phyloP scores from a whole-genome alignment of 805 yeast genomes.

The Zygosaccharomyces bailii region DNA sequence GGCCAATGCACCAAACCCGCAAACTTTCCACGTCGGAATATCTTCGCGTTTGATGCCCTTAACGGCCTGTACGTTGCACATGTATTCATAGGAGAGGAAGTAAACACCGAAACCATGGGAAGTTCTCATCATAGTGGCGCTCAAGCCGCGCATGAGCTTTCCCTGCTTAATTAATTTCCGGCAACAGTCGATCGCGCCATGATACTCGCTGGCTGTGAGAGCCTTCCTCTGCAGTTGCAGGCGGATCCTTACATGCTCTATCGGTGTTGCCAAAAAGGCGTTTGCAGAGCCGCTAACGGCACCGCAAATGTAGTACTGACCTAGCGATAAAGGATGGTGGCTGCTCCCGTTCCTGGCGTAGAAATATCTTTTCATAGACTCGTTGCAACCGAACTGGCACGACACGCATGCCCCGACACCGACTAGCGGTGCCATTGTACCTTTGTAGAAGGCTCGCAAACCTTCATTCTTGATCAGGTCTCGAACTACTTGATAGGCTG shows the following conservation, averaged over 20 bases:
- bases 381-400: constrained; percentile 92
- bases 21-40: constrained; percentile 82
- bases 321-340: constrained; percentile 36
- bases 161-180: constrained; percentile 50
- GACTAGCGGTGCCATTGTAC: constrained; percentile 85
- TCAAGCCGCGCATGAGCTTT: constrained; percentile 75
- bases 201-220: constrained; percentile 41
- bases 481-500: constrained; percentile 71
- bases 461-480: constrained; percentile 79
- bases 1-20: constrained; percentile 83
- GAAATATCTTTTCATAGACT: constrained; percentile 83
- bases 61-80: constrained; percentile 53
- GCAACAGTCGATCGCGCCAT: constrained; percentile 46
- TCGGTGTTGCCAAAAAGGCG: constrained; percentile 86
- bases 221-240: constrained; percentile 64
- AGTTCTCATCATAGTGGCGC: constrained; percentile 81
- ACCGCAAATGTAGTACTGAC: constrained; percentile 83
- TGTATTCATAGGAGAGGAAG: constrained; percentile 85
- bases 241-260: constrained; percentile 90
- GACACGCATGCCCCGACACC: constrained; percentile 99
- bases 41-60: constrained; percentile 53
- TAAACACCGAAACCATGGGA: constrained; percentile 85
- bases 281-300: constrained; percentile 91
- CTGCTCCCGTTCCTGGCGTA: constrained; percentile 39
- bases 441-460: constrained; percentile 80